Base-by-base conservation (phyloP, 352 stramenopile species). In the Phytopythium mirpurense region DNA sequence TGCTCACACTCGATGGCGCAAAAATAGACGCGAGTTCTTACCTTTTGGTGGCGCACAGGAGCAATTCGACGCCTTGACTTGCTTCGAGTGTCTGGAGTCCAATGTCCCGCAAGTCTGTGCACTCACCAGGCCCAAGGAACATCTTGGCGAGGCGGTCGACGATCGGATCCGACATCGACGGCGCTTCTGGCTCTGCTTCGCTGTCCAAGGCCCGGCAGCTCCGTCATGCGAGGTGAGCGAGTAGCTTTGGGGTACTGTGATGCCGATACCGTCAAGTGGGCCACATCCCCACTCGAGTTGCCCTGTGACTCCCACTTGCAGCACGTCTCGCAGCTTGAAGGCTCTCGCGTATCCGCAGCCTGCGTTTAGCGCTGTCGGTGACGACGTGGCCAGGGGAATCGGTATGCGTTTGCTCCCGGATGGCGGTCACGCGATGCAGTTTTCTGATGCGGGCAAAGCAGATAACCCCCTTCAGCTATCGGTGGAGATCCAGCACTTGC, bases 161-260 rank as follows among this genome's bases (percentile, higher is more conserved):
- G 32, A 53, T 53, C 32, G 47, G 47, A 3, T 53, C 32, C 5
- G 27, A 19, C 21, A 5, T 2, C 23, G 18, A 19, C 24, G 21
- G 0, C 14, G 6, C 23, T 27, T 10, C 31, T 14, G 47, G 47
- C n/a, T 11, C 29, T 10, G 19, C 32, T 2, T 53, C 47, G 10
- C 16, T 53, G 32, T 42, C 47, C 37, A 71, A 71, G 34, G 18
- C 55, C 11, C 59, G 52, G n/a, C 59, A 71, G 32, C 48, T 71
- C 9, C 63, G 59, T 1, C 59, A 67, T 37, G 51, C 63, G 18
- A 41, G 51, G 63, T 71, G 60, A 18, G 46, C 37, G 24, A 12
- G 29, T 9, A n/a, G 29, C 29, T 32, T 10, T 32, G 29, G 29
- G 5, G n/a, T n/a, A n/a, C n/a, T n/a, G n/a, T n/a, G n/a, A n/a